Conservation (phyloP, 345 rosid genomes). For the Ailanthus altissimus region DNA sequence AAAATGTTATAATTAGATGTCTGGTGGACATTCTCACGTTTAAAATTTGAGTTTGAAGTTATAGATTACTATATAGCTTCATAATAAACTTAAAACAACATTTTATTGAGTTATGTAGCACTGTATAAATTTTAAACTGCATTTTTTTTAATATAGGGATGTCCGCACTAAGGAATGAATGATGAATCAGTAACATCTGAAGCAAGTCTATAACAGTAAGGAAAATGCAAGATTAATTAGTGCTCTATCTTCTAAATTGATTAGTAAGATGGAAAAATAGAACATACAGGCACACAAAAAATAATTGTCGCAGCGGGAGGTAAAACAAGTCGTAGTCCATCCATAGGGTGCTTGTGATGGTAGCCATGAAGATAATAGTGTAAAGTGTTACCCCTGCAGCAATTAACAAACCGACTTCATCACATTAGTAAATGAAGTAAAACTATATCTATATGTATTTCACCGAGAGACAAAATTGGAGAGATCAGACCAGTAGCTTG, state of each 20-base stretch:
- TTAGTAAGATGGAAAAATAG: background rate
- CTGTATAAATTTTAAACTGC: too few relatives aligned
- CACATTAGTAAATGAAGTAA: too few relatives aligned
- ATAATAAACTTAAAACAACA: too few relatives aligned
- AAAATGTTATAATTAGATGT: too few relatives aligned
- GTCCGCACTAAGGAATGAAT: too few relatives aligned
- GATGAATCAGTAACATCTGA: background rate
- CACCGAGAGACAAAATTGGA: background rate
- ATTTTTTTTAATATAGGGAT: too few relatives aligned
- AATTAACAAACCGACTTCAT: slow-evolving; percentile 18
- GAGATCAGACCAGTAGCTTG: slow-evolving; percentile 52
- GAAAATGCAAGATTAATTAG: too few relatives aligned
- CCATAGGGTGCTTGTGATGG: slow-evolving; percentile 99
- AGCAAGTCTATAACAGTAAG: background rate
- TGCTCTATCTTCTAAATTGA: too few relatives aligned
- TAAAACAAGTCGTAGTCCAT: slow-evolving; percentile 82
- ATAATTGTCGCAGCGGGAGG: slow-evolving; percentile 87
- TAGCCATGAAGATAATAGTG: slow-evolving; percentile 94
- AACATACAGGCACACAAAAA: slow-evolving; percentile 61
- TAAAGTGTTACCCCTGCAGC: slow-evolving; percentile 73
- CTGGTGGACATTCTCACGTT: too few relatives aligned
- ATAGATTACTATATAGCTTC: too few relatives aligned
- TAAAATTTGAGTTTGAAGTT: too few relatives aligned
- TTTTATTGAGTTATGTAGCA: too few relatives aligned
- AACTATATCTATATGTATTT: background rate